A percentile compares a stretch with the other conserved stretches of the same genome.
Conservation (phyloP, 768 basidiomycete genomes). For the Tremella yokohamensis region DNA sequence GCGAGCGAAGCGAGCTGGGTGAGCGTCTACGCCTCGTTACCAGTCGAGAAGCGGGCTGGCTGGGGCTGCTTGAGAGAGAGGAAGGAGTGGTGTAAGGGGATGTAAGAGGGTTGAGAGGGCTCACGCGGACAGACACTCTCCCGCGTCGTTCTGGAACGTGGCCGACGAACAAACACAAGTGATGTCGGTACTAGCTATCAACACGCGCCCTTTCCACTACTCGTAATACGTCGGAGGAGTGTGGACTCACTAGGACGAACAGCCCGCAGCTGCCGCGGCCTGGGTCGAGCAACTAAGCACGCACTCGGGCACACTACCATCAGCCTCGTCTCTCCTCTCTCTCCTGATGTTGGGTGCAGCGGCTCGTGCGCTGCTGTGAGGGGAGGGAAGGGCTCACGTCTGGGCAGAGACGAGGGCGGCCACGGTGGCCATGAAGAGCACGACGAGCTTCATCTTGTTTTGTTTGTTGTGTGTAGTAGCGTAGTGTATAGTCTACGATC, state of each 20-base stretch:
- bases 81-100: neutral
- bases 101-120: constrained; percentile 10
- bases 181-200: constrained; percentile 27
- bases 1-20: neutral
- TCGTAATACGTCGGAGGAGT: too few relatives aligned
- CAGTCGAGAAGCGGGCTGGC: too few relatives aligned
- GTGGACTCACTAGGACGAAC: constrained; percentile 34
- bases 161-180: constrained; percentile 42
- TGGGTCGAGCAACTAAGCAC: constrained; percentile 37
- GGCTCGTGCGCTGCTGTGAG: too few relatives aligned
- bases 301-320: constrained; percentile 19
- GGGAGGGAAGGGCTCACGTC: constrained; percentile 17
- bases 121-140: constrained; percentile 35
- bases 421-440: constrained; percentile 5
- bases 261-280: constrained; percentile 39
- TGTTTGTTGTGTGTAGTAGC: too few relatives aligned
- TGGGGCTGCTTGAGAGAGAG: too few relatives aligned
- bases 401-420: constrained; percentile 27
- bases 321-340: too few relatives aligned
- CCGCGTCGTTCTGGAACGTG: constrained; percentile 38
- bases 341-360: too few relatives aligned
- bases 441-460: constrained; percentile 35
- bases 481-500: too few relatives aligned
- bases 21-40: too few relatives aligned
- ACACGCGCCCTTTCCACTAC: too few relatives aligned